Conservation (phyloP, 192 early-diverging fungal genomes). For the Borealophlyctis nickersoniae region DNA sequence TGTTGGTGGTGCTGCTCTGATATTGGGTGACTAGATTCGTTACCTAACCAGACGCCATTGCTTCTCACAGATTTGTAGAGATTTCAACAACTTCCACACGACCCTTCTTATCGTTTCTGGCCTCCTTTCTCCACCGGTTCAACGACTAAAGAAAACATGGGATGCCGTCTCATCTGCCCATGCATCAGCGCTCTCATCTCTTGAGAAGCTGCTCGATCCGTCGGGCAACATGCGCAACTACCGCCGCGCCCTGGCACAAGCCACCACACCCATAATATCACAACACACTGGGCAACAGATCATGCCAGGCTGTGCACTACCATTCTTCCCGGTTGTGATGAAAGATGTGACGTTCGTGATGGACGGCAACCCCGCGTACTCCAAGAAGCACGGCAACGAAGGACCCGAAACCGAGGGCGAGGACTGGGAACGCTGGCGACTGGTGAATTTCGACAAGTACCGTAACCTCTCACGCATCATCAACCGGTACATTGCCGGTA, state of each 20-base stretch:
- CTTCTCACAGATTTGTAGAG: conserved; percentile 1
- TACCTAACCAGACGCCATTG: not conserved
- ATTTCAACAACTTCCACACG: conserved; percentile 64
- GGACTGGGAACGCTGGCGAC: not conserved
- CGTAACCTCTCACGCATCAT: conserved; percentile 12
- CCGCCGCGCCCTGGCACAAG: conserved; percentile 48
- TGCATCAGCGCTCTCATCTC: conserved; percentile 34
- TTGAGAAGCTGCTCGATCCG: conserved; percentile 63
- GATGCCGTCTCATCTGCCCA: conserved; percentile 48
- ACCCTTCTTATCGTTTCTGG: conserved; percentile 62
- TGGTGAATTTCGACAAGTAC: conserved; percentile 36
- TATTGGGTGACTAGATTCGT: not conserved
- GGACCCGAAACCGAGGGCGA: too few relatives aligned
- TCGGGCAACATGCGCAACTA: conserved; percentile 65
- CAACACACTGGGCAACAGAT: not conserved
- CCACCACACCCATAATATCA: conserved; percentile 28
- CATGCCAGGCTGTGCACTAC: conserved; percentile 24
- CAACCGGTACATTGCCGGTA: conserved; percentile 9
- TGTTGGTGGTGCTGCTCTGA: not conserved
- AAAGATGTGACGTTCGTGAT: conserved; percentile 74
- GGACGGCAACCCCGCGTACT: conserved; percentile 59
- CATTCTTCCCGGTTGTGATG: conserved; percentile 66
- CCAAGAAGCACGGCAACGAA: too few relatives aligned
- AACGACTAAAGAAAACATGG: conserved; percentile 56
- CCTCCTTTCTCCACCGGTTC: conserved; percentile 53